phyloP scores from a whole-genome alignment of 2,329 filamentous ascomycete genomes.

The Calonectria hawksworthii region DNA sequence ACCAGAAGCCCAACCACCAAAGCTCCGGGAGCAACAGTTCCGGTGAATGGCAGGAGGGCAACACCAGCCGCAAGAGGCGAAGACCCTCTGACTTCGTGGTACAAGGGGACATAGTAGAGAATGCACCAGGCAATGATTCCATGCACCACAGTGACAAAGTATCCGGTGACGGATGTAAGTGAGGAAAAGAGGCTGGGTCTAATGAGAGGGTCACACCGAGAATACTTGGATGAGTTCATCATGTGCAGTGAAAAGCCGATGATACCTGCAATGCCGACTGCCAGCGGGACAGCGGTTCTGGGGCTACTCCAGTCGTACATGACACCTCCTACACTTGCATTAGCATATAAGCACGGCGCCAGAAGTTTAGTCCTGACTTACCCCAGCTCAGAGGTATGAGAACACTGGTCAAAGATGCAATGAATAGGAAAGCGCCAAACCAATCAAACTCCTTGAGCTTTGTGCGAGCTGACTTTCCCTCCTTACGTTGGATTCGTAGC shows the following conservation, averaged over 20 bases:
- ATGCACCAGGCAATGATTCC: conserved; percentile 41
- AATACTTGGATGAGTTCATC: conserved; percentile 37
- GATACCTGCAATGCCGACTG: conserved; percentile 64
- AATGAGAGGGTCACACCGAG: conserved; percentile 39
- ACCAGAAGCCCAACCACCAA: conserved; percentile 69
- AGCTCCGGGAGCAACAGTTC: conserved; percentile 74
- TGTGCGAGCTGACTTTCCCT: conserved; percentile 15
- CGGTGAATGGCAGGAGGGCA: conserved; percentile 69
- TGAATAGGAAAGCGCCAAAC: conserved; percentile 72
- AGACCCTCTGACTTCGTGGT: conserved; percentile 40
- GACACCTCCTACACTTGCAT: conserved; percentile 63
- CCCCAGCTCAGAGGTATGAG: conserved; percentile 42
- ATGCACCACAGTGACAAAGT: conserved; percentile 40
- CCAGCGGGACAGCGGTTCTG: conserved; percentile 72
- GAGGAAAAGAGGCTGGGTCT: conserved; percentile 43
- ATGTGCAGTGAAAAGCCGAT: conserved; percentile 37
- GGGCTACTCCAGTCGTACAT: conserved; percentile 75
- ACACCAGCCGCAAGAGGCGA: conserved; percentile 55
- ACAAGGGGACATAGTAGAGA: conserved; percentile 40
- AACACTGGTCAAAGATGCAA: conserved; percentile 66
- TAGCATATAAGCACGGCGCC: conserved; percentile 2
- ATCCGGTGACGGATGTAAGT: conserved; percentile 38
- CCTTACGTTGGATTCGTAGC: conserved; percentile 36
- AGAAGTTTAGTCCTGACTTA: conserved; percentile 10
- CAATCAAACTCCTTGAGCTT: conserved; percentile 67